Conservation (phyloP, 345 rosid genomes). For the Populus pruinosa region DNA sequence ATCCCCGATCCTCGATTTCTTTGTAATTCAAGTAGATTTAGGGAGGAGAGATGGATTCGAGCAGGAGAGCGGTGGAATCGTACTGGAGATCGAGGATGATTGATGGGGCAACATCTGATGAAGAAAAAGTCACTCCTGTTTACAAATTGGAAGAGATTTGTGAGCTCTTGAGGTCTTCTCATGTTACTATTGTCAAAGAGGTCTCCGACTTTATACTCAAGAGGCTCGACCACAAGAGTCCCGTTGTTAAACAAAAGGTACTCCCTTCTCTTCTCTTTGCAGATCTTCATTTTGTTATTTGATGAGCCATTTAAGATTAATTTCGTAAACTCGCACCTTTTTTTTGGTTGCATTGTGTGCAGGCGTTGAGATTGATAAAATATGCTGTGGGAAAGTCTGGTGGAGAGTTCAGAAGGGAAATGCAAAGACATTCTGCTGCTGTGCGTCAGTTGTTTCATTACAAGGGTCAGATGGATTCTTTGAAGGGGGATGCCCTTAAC, state of each 20-base stretch:
- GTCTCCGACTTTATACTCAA: constrained; percentile 76
- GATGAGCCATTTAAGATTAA: not conserved
- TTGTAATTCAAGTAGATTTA: not conserved
- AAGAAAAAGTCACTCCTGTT: constrained; percentile 92
- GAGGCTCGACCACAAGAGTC: constrained; percentile 88
- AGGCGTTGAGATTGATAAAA: constrained; percentile 88
- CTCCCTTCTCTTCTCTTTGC: not conserved
- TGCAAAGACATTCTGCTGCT: constrained; percentile 84
- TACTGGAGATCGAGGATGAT: constrained; percentile 95
- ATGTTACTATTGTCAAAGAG: constrained; percentile 80
- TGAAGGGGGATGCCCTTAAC: constrained; percentile 92
- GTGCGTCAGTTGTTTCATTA: constrained; percentile 81
- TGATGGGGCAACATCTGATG: constrained; percentile 84
- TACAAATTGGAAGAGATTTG: constrained; percentile 94
- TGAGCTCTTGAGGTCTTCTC: constrained; percentile 84
- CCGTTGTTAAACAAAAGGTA: constrained; percentile 95
- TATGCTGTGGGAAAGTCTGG: constrained; percentile 89
- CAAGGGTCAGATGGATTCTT: constrained; percentile 79
- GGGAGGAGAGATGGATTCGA: constrained; percentile 66
- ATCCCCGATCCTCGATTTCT: not conserved
- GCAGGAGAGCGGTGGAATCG: constrained; percentile 98
- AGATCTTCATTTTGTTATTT: not conserved
- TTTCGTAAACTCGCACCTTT: not conserved
- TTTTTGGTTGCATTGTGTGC: constrained; percentile 15
- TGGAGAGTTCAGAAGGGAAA: constrained; percentile 83